phyloP scores from a whole-genome alignment of 1,284 basidiomycete species.

The Ganoderma lingzhi region DNA sequence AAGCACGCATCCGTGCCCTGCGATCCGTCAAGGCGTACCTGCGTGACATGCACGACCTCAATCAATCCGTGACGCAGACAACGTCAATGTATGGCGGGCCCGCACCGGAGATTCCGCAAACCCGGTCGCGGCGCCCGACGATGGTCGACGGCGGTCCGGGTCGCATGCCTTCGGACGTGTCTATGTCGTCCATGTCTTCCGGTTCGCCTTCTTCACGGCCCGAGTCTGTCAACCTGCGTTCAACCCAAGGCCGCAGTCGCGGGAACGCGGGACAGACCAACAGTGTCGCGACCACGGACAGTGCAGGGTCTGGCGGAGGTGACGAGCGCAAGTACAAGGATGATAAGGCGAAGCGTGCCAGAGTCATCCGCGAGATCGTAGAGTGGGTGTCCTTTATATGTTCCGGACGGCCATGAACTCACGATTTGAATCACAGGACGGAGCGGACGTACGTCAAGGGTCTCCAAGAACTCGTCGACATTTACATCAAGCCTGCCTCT shows the following conservation, averaged over 20 bases:
- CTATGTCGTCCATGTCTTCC: conserved; percentile 38
- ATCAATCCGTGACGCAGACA: conserved; percentile 61
- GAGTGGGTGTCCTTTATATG: conserved; percentile 62
- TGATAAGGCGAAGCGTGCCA: conserved; percentile 81
- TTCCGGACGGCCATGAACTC: conserved; percentile 19
- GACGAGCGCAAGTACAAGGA: conserved; percentile 90
- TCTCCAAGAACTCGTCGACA: conserved; percentile 91
- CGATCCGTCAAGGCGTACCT: conserved; percentile 95
- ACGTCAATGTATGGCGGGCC: conserved; percentile 51
- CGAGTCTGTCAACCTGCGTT: conserved; percentile 62
- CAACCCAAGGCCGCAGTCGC: conserved; percentile 63
- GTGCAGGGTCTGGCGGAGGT: conserved; percentile 58
- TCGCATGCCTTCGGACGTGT: conserved; percentile 58
- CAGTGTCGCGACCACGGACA: conserved; percentile 80
- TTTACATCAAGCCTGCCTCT: conserved; percentile 92
- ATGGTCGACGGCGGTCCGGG: conserved; percentile 56
- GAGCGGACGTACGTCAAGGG: conserved; percentile 96
- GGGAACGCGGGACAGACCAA: conserved; percentile 69
- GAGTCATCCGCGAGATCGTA: conserved; percentile 87
- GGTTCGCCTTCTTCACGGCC: conserved; percentile 35
- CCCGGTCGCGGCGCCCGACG: conserved; percentile 71
- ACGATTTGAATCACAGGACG: conserved; percentile 61
- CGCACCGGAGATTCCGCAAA: conserved; percentile 44
- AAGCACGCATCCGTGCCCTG: conserved; percentile 79
- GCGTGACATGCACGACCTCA: conserved; percentile 92